phyloP scores from a whole-genome alignment of 129 eudicot species.

The Arctium lappa region DNA sequence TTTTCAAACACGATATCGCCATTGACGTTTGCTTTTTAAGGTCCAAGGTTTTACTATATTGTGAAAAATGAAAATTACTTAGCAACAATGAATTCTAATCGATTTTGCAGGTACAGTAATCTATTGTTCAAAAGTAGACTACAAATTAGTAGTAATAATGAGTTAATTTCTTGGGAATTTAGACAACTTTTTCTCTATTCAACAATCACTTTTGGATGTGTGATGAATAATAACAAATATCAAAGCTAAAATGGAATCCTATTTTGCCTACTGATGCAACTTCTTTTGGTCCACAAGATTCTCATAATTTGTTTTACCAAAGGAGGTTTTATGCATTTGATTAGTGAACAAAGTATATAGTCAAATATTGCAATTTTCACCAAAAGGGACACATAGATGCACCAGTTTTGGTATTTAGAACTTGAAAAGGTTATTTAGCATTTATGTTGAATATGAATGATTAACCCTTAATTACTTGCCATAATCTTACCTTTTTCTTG shows the following conservation, averaged over 20 bases:
- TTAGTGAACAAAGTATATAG: neutral
- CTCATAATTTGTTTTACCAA: neutral
- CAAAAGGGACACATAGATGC: neutral
- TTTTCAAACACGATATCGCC: neutral
- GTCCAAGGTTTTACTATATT: neutral
- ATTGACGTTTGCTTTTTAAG: neutral
- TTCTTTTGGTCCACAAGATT: neutral
- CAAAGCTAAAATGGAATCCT: neutral
- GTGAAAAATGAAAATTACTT: neutral
- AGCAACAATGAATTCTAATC: neutral
- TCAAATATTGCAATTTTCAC: neutral
- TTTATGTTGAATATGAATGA: neutral
- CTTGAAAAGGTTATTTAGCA: slow-evolving; percentile 11
- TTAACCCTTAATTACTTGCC: neutral
- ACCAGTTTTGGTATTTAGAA: neutral
- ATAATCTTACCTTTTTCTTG: neutral
- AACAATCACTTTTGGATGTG: neutral
- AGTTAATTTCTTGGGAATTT: neutral
- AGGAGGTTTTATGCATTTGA: neutral
- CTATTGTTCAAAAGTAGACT: neutral
- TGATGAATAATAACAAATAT: neutral
- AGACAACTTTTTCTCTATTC: neutral
- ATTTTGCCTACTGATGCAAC: neutral
- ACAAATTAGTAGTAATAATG: neutral
- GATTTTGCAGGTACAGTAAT: neutral